Base-by-base conservation (phyloP, 1,284 basidiomycete genomes). In the Chondrostereum purpureum region DNA sequence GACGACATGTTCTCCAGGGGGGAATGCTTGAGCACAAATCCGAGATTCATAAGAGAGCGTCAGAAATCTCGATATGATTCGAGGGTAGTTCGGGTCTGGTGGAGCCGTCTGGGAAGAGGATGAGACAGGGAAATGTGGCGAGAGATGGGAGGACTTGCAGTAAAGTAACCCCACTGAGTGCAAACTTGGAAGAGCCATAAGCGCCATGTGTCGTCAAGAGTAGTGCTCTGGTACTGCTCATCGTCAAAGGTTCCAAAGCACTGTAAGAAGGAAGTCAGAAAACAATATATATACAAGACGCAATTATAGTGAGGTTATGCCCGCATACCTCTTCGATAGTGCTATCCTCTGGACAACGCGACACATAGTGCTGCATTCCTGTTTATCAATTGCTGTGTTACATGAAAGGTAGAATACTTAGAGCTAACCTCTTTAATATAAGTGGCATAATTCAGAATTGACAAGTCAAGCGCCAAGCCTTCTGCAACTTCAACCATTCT, bases 141-240 rank as follows among this genome's bases (percentile, higher is more conserved):
- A 52, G 42, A n/a, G 43, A 46, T 13, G 17, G 21, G 12, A 58
- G 63, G 37, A 56, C 68, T 17, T 52, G 84, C 85, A 3, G 68
- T 73, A 60, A 95, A 93, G 64, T 92, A 97, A 1, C 93, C 94
- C 92, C 93, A 97, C 58, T 94, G 81, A 0, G 88, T 93, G 67
- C 92, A 96, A 47, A 85, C 81, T 63, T 96, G 93, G 75, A 92
- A 98, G 2, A 75, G 61, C 94, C 94, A 98, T 10, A 88, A 70
- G 36, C 92, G 75, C 90, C 91, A 94, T 0, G 72, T 75, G 59
- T 88, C 75, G 47, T 78, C 68, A 5, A 90, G 64, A 11, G 73
- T 75, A 0, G 75, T 77, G 11, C 73, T 70, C 50, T 75, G 73
- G 64, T 80, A 95, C 53, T 78, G 70, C 1, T 68, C 56, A 53